Percentiles rank a stretch among this genome's conserved stretches.
Evolutionary conservation across 345 rosid species (phyloP).

Genomic region (Ailanthus altissimus): DNA sequence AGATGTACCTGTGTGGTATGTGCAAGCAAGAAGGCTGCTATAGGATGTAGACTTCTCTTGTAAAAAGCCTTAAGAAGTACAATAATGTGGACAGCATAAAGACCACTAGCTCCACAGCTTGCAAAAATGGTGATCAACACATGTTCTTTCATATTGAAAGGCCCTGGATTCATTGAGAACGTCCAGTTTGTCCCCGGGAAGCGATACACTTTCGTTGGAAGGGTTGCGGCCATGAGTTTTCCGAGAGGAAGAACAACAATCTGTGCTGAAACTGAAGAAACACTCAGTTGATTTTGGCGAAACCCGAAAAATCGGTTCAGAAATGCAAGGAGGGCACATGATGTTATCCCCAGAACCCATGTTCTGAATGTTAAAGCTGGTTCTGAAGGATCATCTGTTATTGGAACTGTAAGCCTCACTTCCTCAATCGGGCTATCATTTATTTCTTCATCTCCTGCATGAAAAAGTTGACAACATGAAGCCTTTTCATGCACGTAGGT

Average conservation of each 20-base stretch:
- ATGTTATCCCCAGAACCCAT: constrained; percentile 49
- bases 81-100: constrained; percentile 43
- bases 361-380: constrained; percentile 56
- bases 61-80: constrained; percentile 54
- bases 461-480: background rate
- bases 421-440: constrained; percentile 60
- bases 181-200: constrained; percentile 38
- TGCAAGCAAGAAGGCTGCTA: constrained; percentile 31
- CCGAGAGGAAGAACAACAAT: constrained; percentile 50
- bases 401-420: constrained; percentile 58
- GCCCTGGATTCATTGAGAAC: constrained; percentile 55
- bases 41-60: constrained; percentile 28
- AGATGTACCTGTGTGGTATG: constrained; percentile 44
- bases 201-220: constrained; percentile 37
- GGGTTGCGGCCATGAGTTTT: constrained; percentile 50
- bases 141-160: constrained; percentile 55
- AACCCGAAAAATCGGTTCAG: constrained; percentile 54
- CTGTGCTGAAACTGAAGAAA: constrained; percentile 43
- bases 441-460: constrained; percentile 31
- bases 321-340: constrained; percentile 52
- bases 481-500: background rate
- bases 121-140: constrained; percentile 63
- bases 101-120: constrained; percentile 45
- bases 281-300: constrained; percentile 42
- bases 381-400: constrained; percentile 49